Evolutionary conservation across 2,329 filamentous ascomycete species (phyloP).

Genomic region (Samsoniella hepiali): DNA sequence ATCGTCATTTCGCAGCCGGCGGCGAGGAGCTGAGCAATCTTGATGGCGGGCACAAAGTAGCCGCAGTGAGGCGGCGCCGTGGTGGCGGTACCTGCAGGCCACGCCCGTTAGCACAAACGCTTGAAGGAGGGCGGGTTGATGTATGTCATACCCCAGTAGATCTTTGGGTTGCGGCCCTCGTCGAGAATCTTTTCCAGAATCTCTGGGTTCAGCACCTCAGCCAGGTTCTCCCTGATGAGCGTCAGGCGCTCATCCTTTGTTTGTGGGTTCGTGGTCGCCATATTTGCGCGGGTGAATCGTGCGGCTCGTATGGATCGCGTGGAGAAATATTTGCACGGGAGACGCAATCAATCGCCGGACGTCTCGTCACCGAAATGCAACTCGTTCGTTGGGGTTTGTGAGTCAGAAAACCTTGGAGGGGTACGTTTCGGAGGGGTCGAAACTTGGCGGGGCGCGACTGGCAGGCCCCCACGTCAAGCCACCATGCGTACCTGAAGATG

Average conservation of each 20-base stretch:
- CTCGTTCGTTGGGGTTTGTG: constrained; percentile 1
- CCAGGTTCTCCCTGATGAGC: constrained; percentile 76
- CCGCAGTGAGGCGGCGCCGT: constrained; percentile 86
- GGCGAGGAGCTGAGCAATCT: constrained; percentile 81
- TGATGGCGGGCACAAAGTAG: constrained; percentile 85
- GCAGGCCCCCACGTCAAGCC: constrained; percentile 9
- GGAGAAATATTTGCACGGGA: not conserved
- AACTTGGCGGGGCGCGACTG: constrained; percentile 6
- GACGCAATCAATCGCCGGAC: not conserved
- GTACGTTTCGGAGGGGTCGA: constrained; percentile 9
- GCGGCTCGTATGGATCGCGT: not conserved
- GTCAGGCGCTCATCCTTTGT: constrained; percentile 61
- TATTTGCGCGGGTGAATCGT: not conserved
- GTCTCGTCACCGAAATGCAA: not conserved
- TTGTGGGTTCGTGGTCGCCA: constrained; percentile 28
- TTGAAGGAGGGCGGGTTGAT: not conserved
- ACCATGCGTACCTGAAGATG: not conserved
- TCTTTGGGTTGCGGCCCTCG: constrained; percentile 67
- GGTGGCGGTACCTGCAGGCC: constrained; percentile 63
- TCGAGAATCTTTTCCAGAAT: constrained; percentile 73
- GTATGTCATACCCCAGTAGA: constrained; percentile 70
- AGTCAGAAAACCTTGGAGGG: constrained; percentile 16
- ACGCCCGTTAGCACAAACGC: not conserved
- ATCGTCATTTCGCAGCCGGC: constrained; percentile 81
- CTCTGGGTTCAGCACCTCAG: constrained; percentile 79